Base-by-base conservation (phyloP, 2,329 filamentous ascomycete genomes). In the Emergomyces pasteurianus region DNA sequence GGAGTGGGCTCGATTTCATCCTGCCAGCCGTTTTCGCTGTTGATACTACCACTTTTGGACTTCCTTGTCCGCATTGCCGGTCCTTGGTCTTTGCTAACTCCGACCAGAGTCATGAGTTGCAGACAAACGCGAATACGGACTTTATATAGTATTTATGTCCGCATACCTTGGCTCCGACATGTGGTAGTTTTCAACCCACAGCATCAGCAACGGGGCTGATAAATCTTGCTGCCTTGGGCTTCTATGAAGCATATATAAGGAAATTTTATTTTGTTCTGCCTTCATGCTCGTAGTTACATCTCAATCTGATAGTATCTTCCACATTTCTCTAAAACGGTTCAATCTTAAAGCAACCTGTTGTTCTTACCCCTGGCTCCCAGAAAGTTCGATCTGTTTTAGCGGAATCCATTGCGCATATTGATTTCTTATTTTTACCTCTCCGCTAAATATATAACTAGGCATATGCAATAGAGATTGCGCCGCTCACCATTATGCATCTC, bases 401-500 rank as follows among this genome's bases (percentile, higher is more conserved):
- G 31, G 31, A 46, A 46, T 46, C 18, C 8, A 23, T 21, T 9
- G 8, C 21, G 21, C 42, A 46, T 46, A n/a, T 46, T 7, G 21
- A 10, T 46, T 46, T n/a, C 42, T n/a, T n/a, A 10, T 46, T 46
- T 21, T 18, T n/a, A 5, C 18, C 42, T 46, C 18, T 7, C 42
- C 14, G 10, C 36, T 12, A 38, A 38, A 38, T 31, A 28, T 34
- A 52, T 31, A 34, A 2, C 21, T 52, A 34, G 16, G 21, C n/a
- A 31, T 52, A 28, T 18, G 12, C 18, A 34, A 8, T 8, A 34
- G 6, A 10, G 21, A 34, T 1, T 23, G 10, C 43, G 12, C 18
- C 3, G 6, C 43, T 18, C 14, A 12, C 8, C 21, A 34, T 18
- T n/a, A 59, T 60, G 58, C 58, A 60, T 74, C 77, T 87, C 67